Percentiles rank a stretch among this genome's conserved stretches.
phyloP scores from a whole-genome alignment of 1,284 basidiomycete species.

The Puccinia polysora region DNA sequence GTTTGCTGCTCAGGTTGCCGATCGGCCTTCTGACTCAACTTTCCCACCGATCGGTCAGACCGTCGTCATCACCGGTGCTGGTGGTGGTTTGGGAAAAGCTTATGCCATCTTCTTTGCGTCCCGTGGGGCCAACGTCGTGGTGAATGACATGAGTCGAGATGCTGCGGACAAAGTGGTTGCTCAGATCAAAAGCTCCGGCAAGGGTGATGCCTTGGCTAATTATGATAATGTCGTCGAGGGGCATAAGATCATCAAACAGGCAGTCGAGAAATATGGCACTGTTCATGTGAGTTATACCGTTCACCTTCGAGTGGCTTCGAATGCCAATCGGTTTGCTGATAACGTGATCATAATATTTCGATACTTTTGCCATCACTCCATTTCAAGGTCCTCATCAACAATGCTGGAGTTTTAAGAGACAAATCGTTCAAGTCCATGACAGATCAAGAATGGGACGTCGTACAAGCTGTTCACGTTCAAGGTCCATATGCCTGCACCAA shows the following conservation, averaged over 20 bases:
- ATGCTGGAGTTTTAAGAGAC: conserved; percentile 62
- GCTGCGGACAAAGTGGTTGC: conserved; percentile 90
- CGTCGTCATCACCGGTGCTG: conserved; percentile 90
- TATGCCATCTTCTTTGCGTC: conserved; percentile 87
- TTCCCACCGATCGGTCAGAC: conserved; percentile 64
- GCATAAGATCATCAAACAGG: conserved; percentile 71
- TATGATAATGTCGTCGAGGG: conserved; percentile 86
- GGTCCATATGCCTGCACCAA: conserved; percentile 92
- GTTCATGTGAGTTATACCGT: conserved; percentile 67
- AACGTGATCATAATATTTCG: too few species aligned
- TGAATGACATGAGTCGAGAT: conserved; percentile 85
- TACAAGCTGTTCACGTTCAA: conserved; percentile 86
- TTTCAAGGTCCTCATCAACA: conserved; percentile 64
- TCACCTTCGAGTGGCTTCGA: too few species aligned
- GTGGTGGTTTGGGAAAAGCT: conserved; percentile 84
- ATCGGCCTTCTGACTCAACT: too few species aligned
- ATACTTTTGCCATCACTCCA: neutral
- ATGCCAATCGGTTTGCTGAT: too few species aligned
- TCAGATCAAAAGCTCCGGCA: conserved; percentile 81
- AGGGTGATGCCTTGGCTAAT: conserved; percentile 68
- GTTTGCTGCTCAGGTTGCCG: too few species aligned
- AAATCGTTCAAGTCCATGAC: conserved; percentile 57
- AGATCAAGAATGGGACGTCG: conserved; percentile 62
- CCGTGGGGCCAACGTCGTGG: conserved; percentile 86
- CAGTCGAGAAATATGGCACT: conserved; percentile 77